Conservation (phyloP, 192 early-diverging fungal species). For the Linnemannia zychae region DNA sequence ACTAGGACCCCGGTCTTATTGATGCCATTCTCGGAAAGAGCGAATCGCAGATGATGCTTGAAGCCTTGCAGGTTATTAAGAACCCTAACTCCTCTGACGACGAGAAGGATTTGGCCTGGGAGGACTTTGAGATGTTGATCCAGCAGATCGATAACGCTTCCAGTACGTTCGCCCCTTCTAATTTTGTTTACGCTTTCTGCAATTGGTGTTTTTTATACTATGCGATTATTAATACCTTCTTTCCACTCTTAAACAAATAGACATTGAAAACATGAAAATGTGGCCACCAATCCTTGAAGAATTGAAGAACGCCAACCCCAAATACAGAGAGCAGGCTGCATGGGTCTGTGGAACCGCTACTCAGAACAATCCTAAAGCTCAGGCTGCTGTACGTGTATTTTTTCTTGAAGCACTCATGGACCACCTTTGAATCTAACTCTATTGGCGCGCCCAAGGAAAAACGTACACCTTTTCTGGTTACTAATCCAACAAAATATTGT, state of each 20-base stretch:
- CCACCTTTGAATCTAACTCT: neutral
- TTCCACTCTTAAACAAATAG: slow-evolving; percentile 41
- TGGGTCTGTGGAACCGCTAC: slow-evolving; percentile 96
- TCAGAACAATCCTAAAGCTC: slow-evolving; percentile 93
- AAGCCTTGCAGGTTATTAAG: slow-evolving; percentile 81
- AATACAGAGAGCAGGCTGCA: slow-evolving; percentile 76
- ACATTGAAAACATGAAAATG: slow-evolving; percentile 89
- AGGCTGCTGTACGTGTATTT: slow-evolving; percentile 70
- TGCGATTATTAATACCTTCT: neutral
- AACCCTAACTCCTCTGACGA: slow-evolving; percentile 69
- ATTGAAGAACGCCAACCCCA: slow-evolving; percentile 62
- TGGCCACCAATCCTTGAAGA: slow-evolving; percentile 85
- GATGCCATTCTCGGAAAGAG: slow-evolving; percentile 95
- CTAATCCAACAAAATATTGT: neutral
- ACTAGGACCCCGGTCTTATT: slow-evolving; percentile 87
- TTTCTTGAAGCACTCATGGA: neutral
- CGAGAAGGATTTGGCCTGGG: slow-evolving; percentile 85
- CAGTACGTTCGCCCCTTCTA: slow-evolving; percentile 36
- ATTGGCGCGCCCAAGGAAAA: neutral
- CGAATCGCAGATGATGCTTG: slow-evolving; percentile 88
- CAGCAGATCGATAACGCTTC: slow-evolving; percentile 47
- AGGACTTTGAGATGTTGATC: slow-evolving; percentile 89
- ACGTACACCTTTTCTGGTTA: neutral
- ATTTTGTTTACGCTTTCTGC: slow-evolving; percentile 72
- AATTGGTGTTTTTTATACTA: neutral